Evolutionary conservation across 2,329 filamentous ascomycete species (phyloP).

Genomic region (Didymosphaeria variabile): DNA sequence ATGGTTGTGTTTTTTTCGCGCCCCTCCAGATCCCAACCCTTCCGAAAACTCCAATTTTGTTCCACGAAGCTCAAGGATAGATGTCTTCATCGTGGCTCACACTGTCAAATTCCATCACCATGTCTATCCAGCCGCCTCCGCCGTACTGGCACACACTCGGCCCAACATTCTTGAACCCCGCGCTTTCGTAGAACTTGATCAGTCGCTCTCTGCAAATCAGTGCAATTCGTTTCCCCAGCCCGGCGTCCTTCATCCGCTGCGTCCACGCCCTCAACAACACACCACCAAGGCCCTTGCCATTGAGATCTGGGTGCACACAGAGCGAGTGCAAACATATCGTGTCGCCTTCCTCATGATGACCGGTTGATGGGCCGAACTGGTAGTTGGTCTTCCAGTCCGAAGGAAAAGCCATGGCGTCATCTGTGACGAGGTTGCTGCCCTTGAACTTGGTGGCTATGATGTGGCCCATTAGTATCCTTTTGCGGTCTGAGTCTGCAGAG

Average conservation of each 20-base stretch:
- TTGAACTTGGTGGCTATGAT: constrained; percentile 77
- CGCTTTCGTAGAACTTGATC: constrained; percentile 78
- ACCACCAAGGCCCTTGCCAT: constrained; percentile 76
- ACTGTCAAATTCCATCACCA: constrained; percentile 65
- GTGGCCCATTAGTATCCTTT: constrained; percentile 77
- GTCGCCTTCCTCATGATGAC: constrained; percentile 76
- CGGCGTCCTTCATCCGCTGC: constrained; percentile 76
- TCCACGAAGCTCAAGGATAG: constrained; percentile 6
- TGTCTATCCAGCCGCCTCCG: constrained; percentile 82
- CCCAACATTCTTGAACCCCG: constrained; percentile 74
- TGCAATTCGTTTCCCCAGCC: constrained; percentile 75
- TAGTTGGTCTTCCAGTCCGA: constrained; percentile 67
- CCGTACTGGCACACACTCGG: constrained; percentile 75
- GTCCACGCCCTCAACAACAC: constrained; percentile 79
- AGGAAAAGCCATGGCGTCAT: constrained; percentile 79
- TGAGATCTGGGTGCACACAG: constrained; percentile 78
- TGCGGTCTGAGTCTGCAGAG: constrained; percentile 64
- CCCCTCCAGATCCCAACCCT: neutral
- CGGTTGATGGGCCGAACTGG: constrained; percentile 54
- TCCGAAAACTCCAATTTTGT: constrained; percentile 1
- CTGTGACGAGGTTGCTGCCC: constrained; percentile 69
- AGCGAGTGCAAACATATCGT: constrained; percentile 86
- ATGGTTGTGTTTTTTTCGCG: neutral
- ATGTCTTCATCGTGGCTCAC: constrained; percentile 23
- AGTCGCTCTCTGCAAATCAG: constrained; percentile 80